A percentile compares a stretch with the other conserved stretches of the same genome.
phyloP scores from a whole-genome alignment of 192 early-diverging fungal species.

The Gaertneriomyces sp. region DNA sequence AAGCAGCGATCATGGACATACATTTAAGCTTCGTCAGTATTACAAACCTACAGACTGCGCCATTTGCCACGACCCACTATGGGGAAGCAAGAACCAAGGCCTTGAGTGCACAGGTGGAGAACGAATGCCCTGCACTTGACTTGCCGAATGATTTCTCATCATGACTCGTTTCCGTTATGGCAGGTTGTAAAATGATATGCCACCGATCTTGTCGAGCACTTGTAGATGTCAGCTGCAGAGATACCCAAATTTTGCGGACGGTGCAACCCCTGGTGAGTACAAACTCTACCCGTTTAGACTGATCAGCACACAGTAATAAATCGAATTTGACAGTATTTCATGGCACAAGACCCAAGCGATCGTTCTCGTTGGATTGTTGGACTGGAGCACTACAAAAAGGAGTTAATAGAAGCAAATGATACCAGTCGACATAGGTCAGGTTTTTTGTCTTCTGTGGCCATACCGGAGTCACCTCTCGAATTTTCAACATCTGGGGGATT shows the following conservation, averaged over 20 bases:
- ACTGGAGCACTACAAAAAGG: slow-evolving; percentile 25
- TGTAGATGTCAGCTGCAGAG: slow-evolving; percentile 41
- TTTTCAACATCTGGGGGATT: not conserved
- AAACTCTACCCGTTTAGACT: not conserved
- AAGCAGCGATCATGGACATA: slow-evolving; percentile 37
- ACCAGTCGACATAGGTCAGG: not conserved
- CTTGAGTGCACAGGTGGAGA: slow-evolving; percentile 46
- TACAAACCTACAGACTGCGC: slow-evolving; percentile 53
- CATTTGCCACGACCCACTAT: slow-evolving; percentile 49
- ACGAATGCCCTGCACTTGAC: not conserved
- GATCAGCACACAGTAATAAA: not conserved
- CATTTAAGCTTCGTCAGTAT: slow-evolving; percentile 39
- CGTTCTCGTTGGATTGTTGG: slow-evolving; percentile 43
- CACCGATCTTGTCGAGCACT: slow-evolving; percentile 34
- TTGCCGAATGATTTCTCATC: not conserved
- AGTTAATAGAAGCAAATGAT: not conserved
- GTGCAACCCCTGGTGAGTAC: slow-evolving; percentile 38
- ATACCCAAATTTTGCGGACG: slow-evolving; percentile 32
- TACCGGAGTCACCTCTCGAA: slow-evolving; percentile 6
- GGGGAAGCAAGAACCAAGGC: slow-evolving; percentile 44
- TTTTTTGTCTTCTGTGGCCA: not conserved
- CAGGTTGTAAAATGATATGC: slow-evolving; percentile 44
- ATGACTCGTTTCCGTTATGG: not conserved
- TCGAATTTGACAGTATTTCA: slow-evolving; percentile 41
- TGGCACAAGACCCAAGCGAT: slow-evolving; percentile 42